These are phyloP conservation scores for Penicillium occitanis DNA, from an alignment of 2,329 filamentous ascomycete species.

Conservation along the genomic window DNA sequence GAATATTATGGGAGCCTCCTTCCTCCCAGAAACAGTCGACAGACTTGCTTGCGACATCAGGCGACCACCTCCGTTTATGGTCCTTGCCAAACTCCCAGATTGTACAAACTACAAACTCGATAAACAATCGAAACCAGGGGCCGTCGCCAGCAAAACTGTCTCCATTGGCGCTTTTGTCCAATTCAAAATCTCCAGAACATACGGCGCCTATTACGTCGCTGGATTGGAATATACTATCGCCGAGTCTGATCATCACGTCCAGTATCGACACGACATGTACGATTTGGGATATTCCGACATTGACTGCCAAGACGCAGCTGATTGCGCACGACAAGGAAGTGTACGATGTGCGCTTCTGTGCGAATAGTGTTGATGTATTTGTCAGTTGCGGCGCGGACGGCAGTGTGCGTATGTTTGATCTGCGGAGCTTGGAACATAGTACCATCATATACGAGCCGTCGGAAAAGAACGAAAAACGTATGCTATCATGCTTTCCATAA, in stretches of 20 bases:
- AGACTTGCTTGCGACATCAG: slow-evolving; percentile 89
- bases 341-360: slow-evolving; percentile 96
- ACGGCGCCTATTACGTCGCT: slow-evolving; percentile 94
- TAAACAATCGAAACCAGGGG: slow-evolving; percentile 62
- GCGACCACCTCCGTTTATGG: slow-evolving; percentile 91
- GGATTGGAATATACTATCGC: slow-evolving; percentile 97
- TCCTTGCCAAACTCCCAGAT: slow-evolving; percentile 70
- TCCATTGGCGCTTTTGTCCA: slow-evolving; percentile 87
- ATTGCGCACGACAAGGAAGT: slow-evolving; percentile 99
- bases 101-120: slow-evolving; percentile 64
- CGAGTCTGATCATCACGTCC: slow-evolving; percentile 95
- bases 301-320: slow-evolving; percentile 96
- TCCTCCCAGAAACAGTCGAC: slow-evolving; percentile 94
- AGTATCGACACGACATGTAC: slow-evolving; percentile 99
- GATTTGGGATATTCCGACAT: slow-evolving; percentile 97
- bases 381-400: slow-evolving; percentile 97
- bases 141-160: slow-evolving; percentile 78
- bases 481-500: slow-evolving; percentile 22
- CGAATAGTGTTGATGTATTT: slow-evolving; percentile 97
- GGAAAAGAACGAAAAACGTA: slow-evolving; percentile 73
- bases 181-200: slow-evolving; percentile 97
- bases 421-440: slow-evolving; percentile 92
- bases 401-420: slow-evolving; percentile 97
- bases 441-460: slow-evolving; percentile 99
- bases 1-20: slow-evolving; percentile 92